These are phyloP conservation scores for Plectosphaerella cucumerina DNA, from an alignment of 2,329 filamentous ascomycete species.

Conservation along the genomic window DNA sequence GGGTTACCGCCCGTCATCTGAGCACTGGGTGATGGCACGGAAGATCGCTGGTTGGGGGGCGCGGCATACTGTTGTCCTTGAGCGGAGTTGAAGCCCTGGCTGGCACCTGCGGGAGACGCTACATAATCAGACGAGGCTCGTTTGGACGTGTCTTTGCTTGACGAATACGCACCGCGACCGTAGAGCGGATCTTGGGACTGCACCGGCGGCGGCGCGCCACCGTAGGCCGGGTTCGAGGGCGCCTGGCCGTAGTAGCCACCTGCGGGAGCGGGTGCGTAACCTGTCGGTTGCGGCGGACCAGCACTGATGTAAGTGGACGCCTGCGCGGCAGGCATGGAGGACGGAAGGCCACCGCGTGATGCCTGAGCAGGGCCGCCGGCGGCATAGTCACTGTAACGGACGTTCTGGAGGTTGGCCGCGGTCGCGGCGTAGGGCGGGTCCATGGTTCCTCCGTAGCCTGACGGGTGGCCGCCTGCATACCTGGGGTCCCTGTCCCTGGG, in stretches of 20 bases:
- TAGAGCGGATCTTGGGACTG: constrained; percentile 51
- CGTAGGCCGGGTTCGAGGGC: constrained; percentile 5
- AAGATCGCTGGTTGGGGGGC: constrained; percentile 32
- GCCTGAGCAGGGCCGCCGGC: constrained; percentile 8
- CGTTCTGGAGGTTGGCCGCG: constrained; percentile 6
- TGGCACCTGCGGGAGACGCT: constrained; percentile 49
- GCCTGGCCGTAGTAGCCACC: constrained; percentile 22
- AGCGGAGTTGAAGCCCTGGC: constrained; percentile 18
- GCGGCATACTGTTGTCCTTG: constrained; percentile 51
- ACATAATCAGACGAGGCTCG: constrained; percentile 38
- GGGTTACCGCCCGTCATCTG: constrained; percentile 31
- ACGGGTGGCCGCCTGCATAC: constrained; percentile 10
- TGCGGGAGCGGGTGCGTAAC: constrained; percentile 2
- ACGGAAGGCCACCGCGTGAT: constrained; percentile 6
- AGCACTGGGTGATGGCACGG: constrained; percentile 31
- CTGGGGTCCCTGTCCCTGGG: constrained; percentile 12
- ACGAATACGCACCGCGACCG: constrained; percentile 55
- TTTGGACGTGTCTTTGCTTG: constrained; percentile 4
- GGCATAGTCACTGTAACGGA: constrained; percentile 6
- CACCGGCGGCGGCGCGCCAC: constrained; percentile 2
- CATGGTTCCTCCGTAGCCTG: constrained; percentile 5
- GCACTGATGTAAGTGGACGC: constrained; percentile 11
- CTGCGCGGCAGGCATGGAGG: constrained; percentile 8
- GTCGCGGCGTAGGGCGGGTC: constrained; percentile 10
- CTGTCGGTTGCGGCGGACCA: constrained; percentile 3